phyloP scores from a whole-genome alignment of 345 rosid genomes.

The Rhodomyrtus tomentosa region DNA sequence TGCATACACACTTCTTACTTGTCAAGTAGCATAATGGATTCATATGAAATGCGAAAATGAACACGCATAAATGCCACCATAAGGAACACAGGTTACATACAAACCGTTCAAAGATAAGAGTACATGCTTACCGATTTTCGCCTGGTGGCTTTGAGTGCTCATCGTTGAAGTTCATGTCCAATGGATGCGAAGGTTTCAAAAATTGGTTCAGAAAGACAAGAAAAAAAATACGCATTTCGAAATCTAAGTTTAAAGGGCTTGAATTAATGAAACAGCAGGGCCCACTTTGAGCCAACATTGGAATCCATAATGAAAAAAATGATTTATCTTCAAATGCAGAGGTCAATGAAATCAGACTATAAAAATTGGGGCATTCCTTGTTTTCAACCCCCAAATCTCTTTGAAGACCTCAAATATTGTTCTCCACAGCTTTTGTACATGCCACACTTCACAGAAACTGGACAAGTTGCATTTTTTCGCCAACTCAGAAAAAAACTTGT shows the following conservation, averaged over 20 bases:
- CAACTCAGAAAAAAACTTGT: not conserved
- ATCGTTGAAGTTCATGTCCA: not conserved
- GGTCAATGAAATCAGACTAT: not conserved
- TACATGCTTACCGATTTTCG: not conserved
- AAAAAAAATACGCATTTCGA: not conserved
- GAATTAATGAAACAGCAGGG: not conserved
- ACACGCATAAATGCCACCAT: not conserved
- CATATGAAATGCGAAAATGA: not conserved
- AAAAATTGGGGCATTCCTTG: not conserved
- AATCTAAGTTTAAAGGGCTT: not conserved
- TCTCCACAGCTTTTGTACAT: not conserved
- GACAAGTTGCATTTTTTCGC: not conserved
- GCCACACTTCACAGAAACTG: not conserved
- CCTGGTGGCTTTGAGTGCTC: not conserved
- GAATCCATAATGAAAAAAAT: not conserved
- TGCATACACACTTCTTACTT: too few relatives aligned
- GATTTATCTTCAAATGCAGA: not conserved
- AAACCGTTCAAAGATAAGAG: not conserved
- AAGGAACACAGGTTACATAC: not conserved
- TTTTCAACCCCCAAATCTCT: not conserved
- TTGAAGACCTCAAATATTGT: not conserved
- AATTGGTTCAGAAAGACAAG: not conserved
- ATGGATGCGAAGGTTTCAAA: not conserved
- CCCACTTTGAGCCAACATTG: not conserved
- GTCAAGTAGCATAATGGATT: not conserved